Percentiles rank a stretch among this genome's conserved stretches.
These are phyloP conservation scores for Plasmodium adleri DNA, from an alignment of 169 alveolate species.

Conservation along the genomic window DNA sequence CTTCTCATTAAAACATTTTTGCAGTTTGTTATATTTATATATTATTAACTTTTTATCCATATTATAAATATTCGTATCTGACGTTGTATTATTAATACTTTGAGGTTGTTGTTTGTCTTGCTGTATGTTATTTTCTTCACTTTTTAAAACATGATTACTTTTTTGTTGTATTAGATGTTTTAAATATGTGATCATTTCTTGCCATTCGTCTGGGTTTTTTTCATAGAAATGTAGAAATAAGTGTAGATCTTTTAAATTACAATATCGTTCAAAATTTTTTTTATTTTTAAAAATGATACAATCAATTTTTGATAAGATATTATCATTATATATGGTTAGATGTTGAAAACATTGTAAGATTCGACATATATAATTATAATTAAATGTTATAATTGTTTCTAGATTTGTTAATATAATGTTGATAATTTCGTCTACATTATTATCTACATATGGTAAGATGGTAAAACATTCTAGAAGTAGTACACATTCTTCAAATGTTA, in stretches of 20 bases:
- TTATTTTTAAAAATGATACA: conserved; percentile 29
- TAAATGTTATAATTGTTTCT: conserved; percentile 13
- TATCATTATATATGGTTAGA: conserved; percentile 25
- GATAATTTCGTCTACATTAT: conserved; percentile 40
- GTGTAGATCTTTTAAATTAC: conserved; percentile 17
- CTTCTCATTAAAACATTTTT: conserved; percentile 25
- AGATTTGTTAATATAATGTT: conserved; percentile 9
- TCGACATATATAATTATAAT: conserved; percentile 44
- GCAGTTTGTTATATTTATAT: conserved; percentile 47
- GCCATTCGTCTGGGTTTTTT: conserved; percentile 51
- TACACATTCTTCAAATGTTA: conserved; percentile 35
- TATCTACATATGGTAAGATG: conserved; percentile 51
- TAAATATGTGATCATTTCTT: conserved; percentile 25
- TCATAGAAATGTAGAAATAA: conserved; percentile 45
- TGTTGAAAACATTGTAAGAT: conserved; percentile 13
- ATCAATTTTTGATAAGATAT: conserved; percentile 51
- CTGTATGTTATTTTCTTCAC: neutral
- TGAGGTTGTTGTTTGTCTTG: neutral
- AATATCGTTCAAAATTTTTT: conserved; percentile 30
- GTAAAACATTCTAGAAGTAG: conserved; percentile 38
- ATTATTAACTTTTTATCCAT: conserved; percentile 20
- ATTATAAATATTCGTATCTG: neutral
- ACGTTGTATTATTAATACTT: neutral
- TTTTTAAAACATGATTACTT: neutral
- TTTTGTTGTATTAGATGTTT: neutral